Evolutionary conservation across 1,139 yeast genomes (phyloP).

Genomic region (Pneumocystis canis): DNA sequence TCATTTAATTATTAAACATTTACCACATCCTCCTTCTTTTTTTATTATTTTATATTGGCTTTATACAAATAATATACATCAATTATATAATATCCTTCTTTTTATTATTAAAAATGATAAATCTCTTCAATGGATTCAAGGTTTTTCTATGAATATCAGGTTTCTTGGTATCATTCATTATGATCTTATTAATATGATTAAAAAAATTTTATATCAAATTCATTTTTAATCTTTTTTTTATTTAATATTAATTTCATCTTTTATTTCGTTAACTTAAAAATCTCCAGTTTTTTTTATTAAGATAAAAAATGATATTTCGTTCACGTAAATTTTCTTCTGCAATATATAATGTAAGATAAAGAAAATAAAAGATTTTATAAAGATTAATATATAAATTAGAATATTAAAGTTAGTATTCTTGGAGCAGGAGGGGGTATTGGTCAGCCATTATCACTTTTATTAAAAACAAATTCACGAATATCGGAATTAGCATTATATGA

Average conservation of each 20-base stretch:
- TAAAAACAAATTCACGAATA: conserved; percentile 77
- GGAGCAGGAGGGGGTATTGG: conserved; percentile 67
- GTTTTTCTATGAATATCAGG: not conserved
- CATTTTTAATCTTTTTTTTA: not conserved
- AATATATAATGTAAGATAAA: not conserved
- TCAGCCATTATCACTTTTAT: conserved; percentile 83
- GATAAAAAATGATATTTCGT: too few species aligned
- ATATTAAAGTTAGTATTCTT: conserved; percentile 25
- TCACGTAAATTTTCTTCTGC: not conserved
- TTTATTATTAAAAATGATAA: not conserved
- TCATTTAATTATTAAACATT: too few species aligned
- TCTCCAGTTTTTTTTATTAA: too few species aligned
- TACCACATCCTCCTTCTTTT: too few species aligned
- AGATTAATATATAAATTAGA: conserved; percentile 3
- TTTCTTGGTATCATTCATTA: not conserved
- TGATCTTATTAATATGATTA: not conserved
- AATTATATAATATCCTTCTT: not conserved
- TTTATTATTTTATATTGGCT: not conserved
- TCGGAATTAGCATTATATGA: conserved; percentile 79
- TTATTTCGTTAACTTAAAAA: too few species aligned
- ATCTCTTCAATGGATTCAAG: not conserved
- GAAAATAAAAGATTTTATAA: not conserved
- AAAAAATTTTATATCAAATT: not conserved
- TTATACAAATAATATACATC: not conserved
- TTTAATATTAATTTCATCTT: not conserved